These are phyloP conservation scores for Kuraishia capsulata DNA, from an alignment of 805 yeast species.

Conservation along the genomic window DNA sequence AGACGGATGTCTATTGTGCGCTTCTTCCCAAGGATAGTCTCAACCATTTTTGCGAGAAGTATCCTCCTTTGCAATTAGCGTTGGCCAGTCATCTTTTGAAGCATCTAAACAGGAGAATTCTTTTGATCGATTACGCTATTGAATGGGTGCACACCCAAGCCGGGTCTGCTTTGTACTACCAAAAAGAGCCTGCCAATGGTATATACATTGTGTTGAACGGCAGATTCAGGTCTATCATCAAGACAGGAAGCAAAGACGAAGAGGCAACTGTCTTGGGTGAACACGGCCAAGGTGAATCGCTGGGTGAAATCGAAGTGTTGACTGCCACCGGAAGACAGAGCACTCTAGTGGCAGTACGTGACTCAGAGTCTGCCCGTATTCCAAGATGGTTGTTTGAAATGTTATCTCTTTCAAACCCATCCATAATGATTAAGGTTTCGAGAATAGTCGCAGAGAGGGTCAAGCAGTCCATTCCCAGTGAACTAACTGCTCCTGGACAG, in stretches of 20 bases:
- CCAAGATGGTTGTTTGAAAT: constrained; percentile 86
- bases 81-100: constrained; percentile 66
- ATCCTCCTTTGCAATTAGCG: constrained; percentile 66
- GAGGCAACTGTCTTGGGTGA: constrained; percentile 46
- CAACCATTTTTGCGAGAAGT: constrained; percentile 62
- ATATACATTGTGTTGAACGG: constrained; percentile 87
- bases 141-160: constrained; percentile 95
- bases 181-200: constrained; percentile 85
- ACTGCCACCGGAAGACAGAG: constrained; percentile 65
- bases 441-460: constrained; percentile 67
- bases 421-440: constrained; percentile 84
- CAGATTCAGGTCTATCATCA: constrained; percentile 57
- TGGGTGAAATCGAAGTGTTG: constrained; percentile 92
- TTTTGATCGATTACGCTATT: constrained; percentile 79
- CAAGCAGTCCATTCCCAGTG: constrained; percentile 5
- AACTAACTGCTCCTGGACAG: not conserved
- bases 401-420: constrained; percentile 75
- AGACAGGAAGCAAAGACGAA: constrained; percentile 3
- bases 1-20: constrained; percentile 58
- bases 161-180: constrained; percentile 69
- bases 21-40: constrained; percentile 54
- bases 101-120: constrained; percentile 56
- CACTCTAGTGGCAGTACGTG: constrained; percentile 79
- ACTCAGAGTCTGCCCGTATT: constrained; percentile 87
- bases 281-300: constrained; percentile 87